Percentiles rank a stretch among this genome's conserved stretches.
These are phyloP conservation scores for Rhypophila decipiens DNA, from an alignment of 495 filamentous ascomycete species.

Conservation along the genomic window DNA sequence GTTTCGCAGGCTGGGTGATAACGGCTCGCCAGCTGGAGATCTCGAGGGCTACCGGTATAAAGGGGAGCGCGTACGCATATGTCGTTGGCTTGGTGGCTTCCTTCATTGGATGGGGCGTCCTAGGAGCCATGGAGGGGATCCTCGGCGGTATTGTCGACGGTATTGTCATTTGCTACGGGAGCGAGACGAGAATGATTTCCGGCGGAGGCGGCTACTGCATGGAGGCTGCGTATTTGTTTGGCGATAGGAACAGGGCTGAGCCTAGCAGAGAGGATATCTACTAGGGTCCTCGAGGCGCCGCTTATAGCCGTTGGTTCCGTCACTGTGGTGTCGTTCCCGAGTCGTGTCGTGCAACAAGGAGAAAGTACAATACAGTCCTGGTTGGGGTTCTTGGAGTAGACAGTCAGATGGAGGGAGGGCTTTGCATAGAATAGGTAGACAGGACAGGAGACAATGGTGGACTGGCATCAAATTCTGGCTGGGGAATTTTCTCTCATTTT, in stretches of 20 bases:
- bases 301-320: too few species aligned
- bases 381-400: too few species aligned
- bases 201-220: conserved; percentile 74
- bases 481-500: too few species aligned
- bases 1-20: conserved; percentile 96
- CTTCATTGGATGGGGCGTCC: conserved; percentile 88
- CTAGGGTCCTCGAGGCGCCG: conserved; percentile 14
- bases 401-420: too few species aligned
- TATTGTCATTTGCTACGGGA: conserved; percentile 87
- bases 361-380: too few species aligned
- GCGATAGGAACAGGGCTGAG: conserved; percentile 39
- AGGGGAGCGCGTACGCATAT: conserved; percentile 91
- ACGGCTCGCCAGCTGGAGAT: conserved; percentile 67
- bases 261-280: conserved; percentile 25
- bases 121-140: conserved; percentile 94
- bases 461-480: too few species aligned
- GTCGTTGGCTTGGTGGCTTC: conserved; percentile 86
- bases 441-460: too few species aligned
- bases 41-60: conserved; percentile 44
- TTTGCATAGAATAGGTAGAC: too few species aligned
- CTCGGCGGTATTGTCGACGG: conserved; percentile 90
- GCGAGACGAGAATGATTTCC: conserved; percentile 64
- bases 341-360: too few species aligned
- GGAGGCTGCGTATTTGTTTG: conserved; percentile 79
- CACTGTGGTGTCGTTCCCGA: too few species aligned